Evolutionary conservation across 2,329 filamentous ascomycete species (phyloP), one percentile per base, ranked within the genome.

Genomic region (Periconia sp.): DNA sequence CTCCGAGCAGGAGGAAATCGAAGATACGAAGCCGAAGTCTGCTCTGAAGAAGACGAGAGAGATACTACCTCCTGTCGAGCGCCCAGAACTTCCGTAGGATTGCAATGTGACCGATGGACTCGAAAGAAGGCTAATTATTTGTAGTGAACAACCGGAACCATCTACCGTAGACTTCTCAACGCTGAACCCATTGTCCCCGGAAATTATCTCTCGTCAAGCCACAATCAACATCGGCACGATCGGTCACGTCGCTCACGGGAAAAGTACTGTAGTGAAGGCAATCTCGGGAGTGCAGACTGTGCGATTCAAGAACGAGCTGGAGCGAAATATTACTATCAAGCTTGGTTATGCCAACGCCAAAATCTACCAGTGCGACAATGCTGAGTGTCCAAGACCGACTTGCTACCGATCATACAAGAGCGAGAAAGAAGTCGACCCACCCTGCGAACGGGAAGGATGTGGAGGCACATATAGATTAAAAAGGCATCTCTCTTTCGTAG

Each of bases 321-420:
- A 97, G 78, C 84, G 94, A 68, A 99, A 99, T 75, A 99, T 99
- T 68, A 99, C 94, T 66, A 99, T 99, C 81, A 99, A 99, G 85
- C 84, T 99, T 65, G 94, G 94, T 71, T 99, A 99, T 73, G 94
- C 94, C 72, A 99, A 99, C 74, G 94, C 94, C 64, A 97, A 99
- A 78, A 92, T 99, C 73, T 99, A 97, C 86, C 89, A 96, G 81
- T 99, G 94, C 75, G 90, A 96, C 75, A 96, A 89, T 75, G 72
- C 78, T 40, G 86, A 88, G 57, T 99, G 94, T 78, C 94, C 94
- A 47, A 83, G 94, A 63, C 94, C 94, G 54, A 92, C 88, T 59
- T 97, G 92, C 82, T 99, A 92, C 79, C 84, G 88, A 73, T 96
- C 90, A 75, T 99, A 89, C 80, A 96, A 95, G 84, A 96, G 91